Conservation (phyloP, 257 asterid genomes). For the Penstemon barbatus region DNA sequence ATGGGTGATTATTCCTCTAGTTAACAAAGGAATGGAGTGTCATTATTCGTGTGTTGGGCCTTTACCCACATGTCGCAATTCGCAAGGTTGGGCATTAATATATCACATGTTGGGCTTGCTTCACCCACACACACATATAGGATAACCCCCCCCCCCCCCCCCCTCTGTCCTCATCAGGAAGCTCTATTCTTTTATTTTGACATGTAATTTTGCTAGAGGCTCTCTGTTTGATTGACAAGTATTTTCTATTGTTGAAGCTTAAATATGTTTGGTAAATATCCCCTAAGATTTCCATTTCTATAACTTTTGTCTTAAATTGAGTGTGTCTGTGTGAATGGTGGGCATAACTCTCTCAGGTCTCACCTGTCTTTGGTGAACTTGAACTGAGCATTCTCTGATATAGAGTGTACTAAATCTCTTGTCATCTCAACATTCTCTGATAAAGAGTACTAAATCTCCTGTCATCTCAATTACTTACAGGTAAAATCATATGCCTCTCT, state of each 20-base stretch:
- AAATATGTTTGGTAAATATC: neutral
- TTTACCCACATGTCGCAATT: no score
- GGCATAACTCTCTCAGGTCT: no score
- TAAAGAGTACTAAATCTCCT: conserved; percentile 22
- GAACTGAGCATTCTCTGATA: neutral
- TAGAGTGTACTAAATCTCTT: conserved; percentile 24
- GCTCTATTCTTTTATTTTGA: neutral
- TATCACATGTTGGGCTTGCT: no score
- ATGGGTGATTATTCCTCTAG: no score
- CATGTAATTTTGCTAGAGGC: neutral
- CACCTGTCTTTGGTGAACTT: no score
- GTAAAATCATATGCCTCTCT: conserved; percentile 94
- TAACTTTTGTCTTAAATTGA: neutral
- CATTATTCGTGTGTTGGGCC: no score
- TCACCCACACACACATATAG: no score
- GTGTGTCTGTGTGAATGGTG: no score
- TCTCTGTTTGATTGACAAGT: neutral
- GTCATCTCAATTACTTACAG: conserved; percentile 42
- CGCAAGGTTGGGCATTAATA: no score
- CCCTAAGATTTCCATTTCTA: neutral
- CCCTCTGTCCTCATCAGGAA: neutral
- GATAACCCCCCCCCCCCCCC: neutral
- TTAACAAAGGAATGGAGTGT: no score
- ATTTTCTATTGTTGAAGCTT: neutral
- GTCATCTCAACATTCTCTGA: conserved; percentile 13